A percentile compares a stretch with the other conserved stretches of the same genome.
Conservation (phyloP, 352 stramenopile species). For the Phytophthora agathidicida region DNA sequence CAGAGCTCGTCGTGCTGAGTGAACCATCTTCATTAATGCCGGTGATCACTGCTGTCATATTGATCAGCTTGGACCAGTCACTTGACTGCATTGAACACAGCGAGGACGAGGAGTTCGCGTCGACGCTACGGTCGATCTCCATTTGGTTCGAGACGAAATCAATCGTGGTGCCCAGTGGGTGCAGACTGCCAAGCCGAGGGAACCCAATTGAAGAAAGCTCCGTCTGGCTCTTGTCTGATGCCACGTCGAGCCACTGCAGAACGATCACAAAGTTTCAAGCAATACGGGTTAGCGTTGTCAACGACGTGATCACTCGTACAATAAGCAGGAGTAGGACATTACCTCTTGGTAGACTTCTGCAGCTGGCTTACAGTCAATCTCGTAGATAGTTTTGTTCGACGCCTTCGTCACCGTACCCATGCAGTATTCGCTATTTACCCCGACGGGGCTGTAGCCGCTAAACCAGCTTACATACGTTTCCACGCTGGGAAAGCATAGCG, state of each 20-base stretch:
- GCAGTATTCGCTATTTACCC: constrained; percentile 77
- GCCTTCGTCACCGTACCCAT: constrained; percentile 89
- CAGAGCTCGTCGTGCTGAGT: constrained; percentile 81
- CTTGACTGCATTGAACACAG: constrained; percentile 82
- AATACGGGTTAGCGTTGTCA: background rate
- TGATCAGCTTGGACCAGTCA: constrained; percentile 85
- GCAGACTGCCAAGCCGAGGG: constrained; percentile 80
- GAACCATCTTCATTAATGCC: constrained; percentile 85
- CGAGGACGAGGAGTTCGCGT: constrained; percentile 60
- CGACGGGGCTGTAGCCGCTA: constrained; percentile 83
- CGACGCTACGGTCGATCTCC: constrained; percentile 60
- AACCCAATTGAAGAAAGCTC: constrained; percentile 82
- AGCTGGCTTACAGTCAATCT: constrained; percentile 85
- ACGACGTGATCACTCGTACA: background rate
- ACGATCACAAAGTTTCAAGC: background rate
- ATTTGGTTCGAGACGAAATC: constrained; percentile 81
- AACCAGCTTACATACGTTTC: constrained; percentile 90
- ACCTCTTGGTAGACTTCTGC: constrained; percentile 86
- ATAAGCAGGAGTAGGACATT: background rate
- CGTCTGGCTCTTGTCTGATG: constrained; percentile 73
- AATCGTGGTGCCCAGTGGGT: constrained; percentile 83
- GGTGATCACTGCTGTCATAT: constrained; percentile 87
- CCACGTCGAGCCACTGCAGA: constrained; percentile 76
- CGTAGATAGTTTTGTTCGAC: constrained; percentile 85
- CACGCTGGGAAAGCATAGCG: constrained; percentile 84